Percentiles rank a stretch among this genome's conserved stretches.
Conservation (phyloP, 352 stramenopile species). For the Bremia lactucae region DNA sequence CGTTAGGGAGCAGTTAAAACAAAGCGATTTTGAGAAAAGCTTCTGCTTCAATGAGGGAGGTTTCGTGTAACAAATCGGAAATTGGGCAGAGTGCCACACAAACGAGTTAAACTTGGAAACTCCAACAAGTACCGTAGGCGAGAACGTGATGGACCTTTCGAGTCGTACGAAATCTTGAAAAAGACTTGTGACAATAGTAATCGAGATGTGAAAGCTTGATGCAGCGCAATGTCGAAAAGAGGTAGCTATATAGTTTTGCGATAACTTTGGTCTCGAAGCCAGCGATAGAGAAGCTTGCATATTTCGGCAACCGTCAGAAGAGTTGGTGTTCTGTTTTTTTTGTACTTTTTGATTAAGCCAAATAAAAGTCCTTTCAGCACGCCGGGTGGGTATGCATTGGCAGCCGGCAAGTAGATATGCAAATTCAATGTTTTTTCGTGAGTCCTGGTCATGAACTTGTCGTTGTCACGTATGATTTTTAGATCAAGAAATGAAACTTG, state of each 20-base stretch:
- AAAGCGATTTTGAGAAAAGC: neutral
- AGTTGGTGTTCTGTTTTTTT: neutral
- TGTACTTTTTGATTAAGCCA: neutral
- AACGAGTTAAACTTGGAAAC: too few species aligned
- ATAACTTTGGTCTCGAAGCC: neutral
- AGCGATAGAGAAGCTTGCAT: neutral
- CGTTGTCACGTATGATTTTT: too few species aligned
- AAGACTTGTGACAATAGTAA: neutral
- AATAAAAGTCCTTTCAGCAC: neutral
- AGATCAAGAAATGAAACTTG: neutral
- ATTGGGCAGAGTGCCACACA: too few species aligned
- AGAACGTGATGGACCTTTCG: neutral
- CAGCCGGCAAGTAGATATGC: neutral
- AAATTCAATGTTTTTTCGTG: neutral
- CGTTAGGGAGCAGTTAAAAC: neutral
- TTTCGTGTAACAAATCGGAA: neutral
- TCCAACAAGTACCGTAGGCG: neutral
- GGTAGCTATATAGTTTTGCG: neutral
- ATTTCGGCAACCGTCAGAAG: neutral
- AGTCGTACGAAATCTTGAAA: neutral
- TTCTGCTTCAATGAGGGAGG: neutral
- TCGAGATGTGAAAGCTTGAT: neutral
- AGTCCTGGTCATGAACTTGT: neutral
- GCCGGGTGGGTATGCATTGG: neutral
- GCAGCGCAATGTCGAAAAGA: neutral